Evolutionary conservation across 768 basidiomycete species (phyloP).

Genomic region (Hericium coralloides): DNA sequence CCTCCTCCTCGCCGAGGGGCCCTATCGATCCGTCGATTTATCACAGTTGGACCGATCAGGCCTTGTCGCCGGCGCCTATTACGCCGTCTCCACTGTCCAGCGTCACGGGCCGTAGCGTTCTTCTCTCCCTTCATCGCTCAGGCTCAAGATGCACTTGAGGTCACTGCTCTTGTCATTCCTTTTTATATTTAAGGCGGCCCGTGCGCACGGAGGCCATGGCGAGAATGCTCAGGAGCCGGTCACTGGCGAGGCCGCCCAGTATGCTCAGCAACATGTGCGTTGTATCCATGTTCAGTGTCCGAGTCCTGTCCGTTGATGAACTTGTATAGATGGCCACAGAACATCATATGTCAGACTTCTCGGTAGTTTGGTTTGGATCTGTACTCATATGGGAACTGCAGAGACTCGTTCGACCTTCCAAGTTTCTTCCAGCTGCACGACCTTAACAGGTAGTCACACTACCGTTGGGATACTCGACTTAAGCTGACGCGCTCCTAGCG

Average conservation of each 20-base stretch:
- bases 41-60: no score
- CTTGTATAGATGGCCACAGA: constrained; percentile 71
- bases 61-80: no score
- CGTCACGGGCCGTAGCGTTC: no score
- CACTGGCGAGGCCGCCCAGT: constrained; percentile 28
- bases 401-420: constrained; percentile 72
- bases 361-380: neutral
- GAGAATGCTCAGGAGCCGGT: constrained; percentile 16
- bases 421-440: constrained; percentile 97
- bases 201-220: constrained; percentile 50
- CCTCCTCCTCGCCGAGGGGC: no score
- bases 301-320: neutral
- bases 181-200: constrained; percentile 13
- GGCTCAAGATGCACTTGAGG: constrained; percentile 7
- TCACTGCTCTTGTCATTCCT: constrained; percentile 4
- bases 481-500: constrained; percentile 29
- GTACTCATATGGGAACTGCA: constrained; percentile 22
- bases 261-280: constrained; percentile 88
- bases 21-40: no score
- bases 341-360: constrained; percentile 62
- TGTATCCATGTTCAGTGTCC: neutral
- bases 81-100: no score
- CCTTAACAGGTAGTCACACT: constrained; percentile 55
- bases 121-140: neutral
- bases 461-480: neutral